Conservation (phyloP, 179 eudicot genomes). For the Pouteria campechiana region DNA sequence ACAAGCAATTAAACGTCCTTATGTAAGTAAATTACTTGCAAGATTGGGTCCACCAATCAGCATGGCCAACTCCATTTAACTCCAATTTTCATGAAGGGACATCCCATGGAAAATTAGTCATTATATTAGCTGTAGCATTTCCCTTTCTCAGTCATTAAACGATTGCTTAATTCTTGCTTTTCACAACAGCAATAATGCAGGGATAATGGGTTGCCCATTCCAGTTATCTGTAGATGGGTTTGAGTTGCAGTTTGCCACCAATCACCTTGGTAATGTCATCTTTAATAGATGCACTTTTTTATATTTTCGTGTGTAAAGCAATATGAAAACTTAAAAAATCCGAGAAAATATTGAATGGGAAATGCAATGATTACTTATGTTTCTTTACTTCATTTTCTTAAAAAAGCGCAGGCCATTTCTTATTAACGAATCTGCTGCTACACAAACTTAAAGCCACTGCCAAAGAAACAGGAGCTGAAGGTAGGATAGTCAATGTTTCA, state of each 20-base stretch:
- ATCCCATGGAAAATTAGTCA: no score
- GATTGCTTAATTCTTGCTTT: slow-evolving; percentile 10
- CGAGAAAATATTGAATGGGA: no score
- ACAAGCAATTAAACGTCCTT: slow-evolving; percentile 72
- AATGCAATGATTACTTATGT: background rate
- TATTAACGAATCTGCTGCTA: slow-evolving; percentile 56
- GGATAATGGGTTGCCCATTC: slow-evolving; percentile 57
- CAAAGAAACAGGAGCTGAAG: slow-evolving; percentile 40
- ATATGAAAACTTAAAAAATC: no score
- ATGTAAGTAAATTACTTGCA: slow-evolving; percentile 43
- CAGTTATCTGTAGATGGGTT: slow-evolving; percentile 57
- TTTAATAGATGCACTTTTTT: background rate
- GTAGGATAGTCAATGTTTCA: slow-evolving; percentile 81
- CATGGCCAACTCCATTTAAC: no score
- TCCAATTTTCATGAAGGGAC: no score
- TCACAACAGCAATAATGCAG: slow-evolving; percentile 74
- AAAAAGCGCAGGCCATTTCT: slow-evolving; percentile 68
- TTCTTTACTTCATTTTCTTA: background rate
- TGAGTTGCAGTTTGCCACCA: slow-evolving; percentile 82
- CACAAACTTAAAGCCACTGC: slow-evolving; percentile 75
- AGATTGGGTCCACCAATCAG: background rate
- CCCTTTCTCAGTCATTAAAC: no score
- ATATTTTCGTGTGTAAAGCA: no score
- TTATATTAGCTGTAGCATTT: background rate
- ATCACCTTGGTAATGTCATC: slow-evolving; percentile 51